These are phyloP conservation scores for Annulohypoxylon bovei DNA, from an alignment of 495 filamentous ascomycete genomes.

Conservation along the genomic window DNA sequence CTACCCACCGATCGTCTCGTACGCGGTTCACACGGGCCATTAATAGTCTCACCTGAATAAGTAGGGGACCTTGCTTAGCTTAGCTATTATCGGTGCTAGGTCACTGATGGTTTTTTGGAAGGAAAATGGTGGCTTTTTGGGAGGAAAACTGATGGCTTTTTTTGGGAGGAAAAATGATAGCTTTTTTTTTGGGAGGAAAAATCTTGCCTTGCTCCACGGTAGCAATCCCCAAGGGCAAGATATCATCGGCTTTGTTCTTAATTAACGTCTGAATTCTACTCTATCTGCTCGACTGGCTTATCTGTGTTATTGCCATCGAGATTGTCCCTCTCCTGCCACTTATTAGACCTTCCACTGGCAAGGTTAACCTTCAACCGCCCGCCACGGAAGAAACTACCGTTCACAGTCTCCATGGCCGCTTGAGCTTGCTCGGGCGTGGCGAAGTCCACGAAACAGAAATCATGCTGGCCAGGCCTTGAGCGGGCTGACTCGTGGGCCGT, in stretches of 20 bases:
- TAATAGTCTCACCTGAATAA: too few species aligned
- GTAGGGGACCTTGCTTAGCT: too few species aligned
- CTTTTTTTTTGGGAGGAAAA: background rate
- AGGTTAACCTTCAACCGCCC: constrained; percentile 35
- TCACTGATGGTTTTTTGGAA: too few species aligned
- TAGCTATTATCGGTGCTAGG: too few species aligned
- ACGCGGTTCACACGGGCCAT: too few species aligned
- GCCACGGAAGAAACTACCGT: constrained; percentile 42
- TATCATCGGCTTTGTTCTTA: background rate
- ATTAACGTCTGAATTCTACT: background rate
- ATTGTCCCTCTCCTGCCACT: constrained; percentile 39
- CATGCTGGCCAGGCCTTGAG: constrained; percentile 65
- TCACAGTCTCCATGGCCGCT: constrained; percentile 47
- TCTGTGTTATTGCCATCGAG: constrained; percentile 7
- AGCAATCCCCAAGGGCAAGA: background rate
- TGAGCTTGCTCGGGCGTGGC: constrained; percentile 64
- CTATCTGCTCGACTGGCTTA: background rate
- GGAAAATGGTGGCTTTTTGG: too few species aligned
- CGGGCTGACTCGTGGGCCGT: constrained; percentile 64
- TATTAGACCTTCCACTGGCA: constrained; percentile 34
- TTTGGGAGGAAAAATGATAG: background rate
- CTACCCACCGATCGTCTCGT: background rate
- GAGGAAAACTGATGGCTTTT: too few species aligned
- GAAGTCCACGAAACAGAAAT: constrained; percentile 77
- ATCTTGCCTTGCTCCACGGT: background rate